Evolutionary conservation across 129 eudicot species (phyloP), one percentile per base, ranked within the genome.

Genomic region (Helianthus tuberosus): DNA sequence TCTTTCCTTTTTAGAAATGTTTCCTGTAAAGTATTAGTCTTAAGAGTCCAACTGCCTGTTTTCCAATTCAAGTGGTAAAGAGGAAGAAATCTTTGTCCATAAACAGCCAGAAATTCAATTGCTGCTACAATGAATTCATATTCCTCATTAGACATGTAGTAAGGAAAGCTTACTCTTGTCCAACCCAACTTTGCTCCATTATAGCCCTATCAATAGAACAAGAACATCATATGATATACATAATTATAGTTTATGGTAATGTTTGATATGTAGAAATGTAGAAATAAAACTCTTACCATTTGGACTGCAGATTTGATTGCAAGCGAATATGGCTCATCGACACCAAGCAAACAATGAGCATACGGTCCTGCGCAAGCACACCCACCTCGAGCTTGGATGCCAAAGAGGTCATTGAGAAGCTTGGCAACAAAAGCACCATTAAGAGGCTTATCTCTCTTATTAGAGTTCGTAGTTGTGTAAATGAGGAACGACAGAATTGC

Each of bases 311-410:
- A 90, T 83, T 78, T 79, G 8, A 90, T 73, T 14, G 85, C 88
- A n/a, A 82, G 79, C 5, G 98, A 93, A 2, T 13, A 77, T 4
- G 70, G 23, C 63, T 84, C 76, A 20, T 81, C 87, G 20, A 93
- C 76, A 29, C 83, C 55, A 35, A 93, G 88, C 84, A 93, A 80
- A 17, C 13, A 48, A 25, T 93, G 98, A 32, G 81, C 96, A 66
- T 93, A 93, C 0, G 98, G 96, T 64, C 96, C 96, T 3, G 98
- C 98, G 72, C 98, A 93, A 20, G 98, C 92, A 72, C 98, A 93
- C 20, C 98, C 98, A 12, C 96, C 98, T 25, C 98, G 83, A 39
- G 98, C 90, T 76, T 93, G 98, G 59, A 93, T 90, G 20, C 98
- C 98, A 72, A 93, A 93, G 41, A 93, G 85, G 73, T 93, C 96